Conservation (phyloP, 495 filamentous ascomycete genomes). For the Trichocladium uniseriatum region DNA sequence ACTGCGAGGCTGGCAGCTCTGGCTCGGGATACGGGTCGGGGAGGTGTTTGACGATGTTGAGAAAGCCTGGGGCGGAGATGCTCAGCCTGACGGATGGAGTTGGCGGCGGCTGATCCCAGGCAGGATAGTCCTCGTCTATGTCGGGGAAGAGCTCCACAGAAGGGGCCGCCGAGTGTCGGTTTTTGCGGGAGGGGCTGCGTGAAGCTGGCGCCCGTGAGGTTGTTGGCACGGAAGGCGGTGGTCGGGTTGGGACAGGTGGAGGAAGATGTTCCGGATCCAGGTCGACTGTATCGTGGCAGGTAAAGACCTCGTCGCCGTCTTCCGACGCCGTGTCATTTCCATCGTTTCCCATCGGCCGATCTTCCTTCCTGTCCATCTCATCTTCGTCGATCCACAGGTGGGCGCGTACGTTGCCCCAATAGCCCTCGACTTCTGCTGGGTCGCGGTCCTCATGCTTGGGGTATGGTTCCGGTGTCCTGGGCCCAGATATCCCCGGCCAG, state of each 20-base stretch:
- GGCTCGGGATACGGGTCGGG: neutral
- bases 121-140: neutral
- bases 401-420: conserved; percentile 13
- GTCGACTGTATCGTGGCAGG: neutral
- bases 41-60: neutral
- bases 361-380: conserved; percentile 3
- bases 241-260: neutral
- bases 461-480: neutral
- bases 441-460: neutral
- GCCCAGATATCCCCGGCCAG: neutral
- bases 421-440: conserved; percentile 7
- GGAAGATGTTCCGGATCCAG: neutral
- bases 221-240: neutral
- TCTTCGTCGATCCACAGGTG: conserved; percentile 17
- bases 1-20: neutral
- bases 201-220: neutral
- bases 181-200: neutral
- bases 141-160: neutral
- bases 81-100: neutral
- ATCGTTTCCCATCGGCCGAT: neutral
- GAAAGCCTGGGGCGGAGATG: neutral
- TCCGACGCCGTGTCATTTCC: neutral
- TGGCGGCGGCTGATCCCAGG: neutral
- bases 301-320: neutral
- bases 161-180: neutral